phyloP scores from a whole-genome alignment of 2,329 filamentous ascomycete species.

The Diplodia intermedia region DNA sequence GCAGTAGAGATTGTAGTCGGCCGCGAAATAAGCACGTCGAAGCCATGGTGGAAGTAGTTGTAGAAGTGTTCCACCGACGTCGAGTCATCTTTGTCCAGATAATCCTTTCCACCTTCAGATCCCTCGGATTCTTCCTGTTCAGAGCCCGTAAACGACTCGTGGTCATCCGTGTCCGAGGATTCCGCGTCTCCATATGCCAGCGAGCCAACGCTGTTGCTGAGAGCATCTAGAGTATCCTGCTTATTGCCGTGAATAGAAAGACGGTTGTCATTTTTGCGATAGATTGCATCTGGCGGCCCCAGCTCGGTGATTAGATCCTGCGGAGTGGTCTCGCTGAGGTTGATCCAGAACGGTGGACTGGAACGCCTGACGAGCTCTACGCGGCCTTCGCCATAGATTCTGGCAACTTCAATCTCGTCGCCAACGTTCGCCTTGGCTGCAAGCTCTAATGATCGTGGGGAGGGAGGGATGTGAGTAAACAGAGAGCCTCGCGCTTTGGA shows the following conservation, averaged over 20 bases:
- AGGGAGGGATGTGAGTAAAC: conserved; percentile 76
- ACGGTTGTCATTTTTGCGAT: conserved; percentile 86
- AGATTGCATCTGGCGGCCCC: conserved; percentile 91
- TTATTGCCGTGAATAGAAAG: conserved; percentile 74
- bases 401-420: conserved; percentile 84
- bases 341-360: conserved; percentile 71
- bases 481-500: conserved; percentile 77
- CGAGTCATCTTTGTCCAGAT: conserved; percentile 48
- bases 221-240: conserved; percentile 51
- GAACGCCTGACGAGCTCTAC: conserved; percentile 79
- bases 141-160: conserved; percentile 47
- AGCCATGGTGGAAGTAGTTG: conserved; percentile 96
- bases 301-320: conserved; percentile 91
- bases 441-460: conserved; percentile 74
- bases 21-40: conserved; percentile 89
- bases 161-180: conserved; percentile 39
- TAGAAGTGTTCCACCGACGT: conserved; percentile 79
- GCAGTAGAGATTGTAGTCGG: conserved; percentile 63
- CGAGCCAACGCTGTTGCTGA: conserved; percentile 22
- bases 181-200: conserved; percentile 41
- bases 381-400: conserved; percentile 77
- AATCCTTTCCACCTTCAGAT: conserved; percentile 36
- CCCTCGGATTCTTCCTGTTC: conserved; percentile 63
- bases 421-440: conserved; percentile 73
- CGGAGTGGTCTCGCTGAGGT: conserved; percentile 83